Base-by-base conservation (phyloP, 129 eudicot genomes). In the Arctium minus region DNA sequence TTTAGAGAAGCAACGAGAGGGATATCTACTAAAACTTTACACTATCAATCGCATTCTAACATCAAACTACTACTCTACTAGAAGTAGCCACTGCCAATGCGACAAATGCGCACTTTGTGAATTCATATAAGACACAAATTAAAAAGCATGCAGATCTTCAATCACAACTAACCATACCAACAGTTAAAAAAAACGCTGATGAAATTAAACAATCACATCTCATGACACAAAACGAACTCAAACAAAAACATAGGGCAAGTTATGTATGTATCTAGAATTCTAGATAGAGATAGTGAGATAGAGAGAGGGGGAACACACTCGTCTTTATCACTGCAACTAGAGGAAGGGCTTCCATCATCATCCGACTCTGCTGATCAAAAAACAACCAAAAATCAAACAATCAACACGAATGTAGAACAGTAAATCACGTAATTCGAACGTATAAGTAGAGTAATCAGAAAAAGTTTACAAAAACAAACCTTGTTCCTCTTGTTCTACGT, bases 311-410 rank as follows among this genome's bases (percentile, higher is more conserved):
- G 72, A 78, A 79, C 89, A 38, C 68, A 93, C 96, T 93, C 97
- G 72, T 93, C 97, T 48, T 76, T 77, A 17, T 92, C 94, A 35
- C 81, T 89, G 39, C 37, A 75, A 78, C 89, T 86, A 10, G 89
- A 86, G 73, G 88, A 85, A 74, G 86, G n/a, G 80, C 91, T 91
- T 67, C 80, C 89, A 72, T 88, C 89, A 30, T 89, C 88, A 86
- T 86, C 87, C 73, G 89, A 76, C 68, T 67, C 76, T 5, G 73
- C 74, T 46, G 72, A 50, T 78, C 81, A 30, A 82, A 48, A 11
- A 72, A 22, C 27, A 13, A 78, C n/a, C 53, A 40, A 44, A 73
- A 64, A 15, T 81, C 40, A 35, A 87, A 44, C 30, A 17, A 80
- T 75, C 29, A 35, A 70, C 67, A 38, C 29, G 68, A 83, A 78